A percentile compares a stretch with the other conserved stretches of the same genome.
Evolutionary conservation across 352 stramenopile species (phyloP).

Genomic region (Phytophthora sp.): DNA sequence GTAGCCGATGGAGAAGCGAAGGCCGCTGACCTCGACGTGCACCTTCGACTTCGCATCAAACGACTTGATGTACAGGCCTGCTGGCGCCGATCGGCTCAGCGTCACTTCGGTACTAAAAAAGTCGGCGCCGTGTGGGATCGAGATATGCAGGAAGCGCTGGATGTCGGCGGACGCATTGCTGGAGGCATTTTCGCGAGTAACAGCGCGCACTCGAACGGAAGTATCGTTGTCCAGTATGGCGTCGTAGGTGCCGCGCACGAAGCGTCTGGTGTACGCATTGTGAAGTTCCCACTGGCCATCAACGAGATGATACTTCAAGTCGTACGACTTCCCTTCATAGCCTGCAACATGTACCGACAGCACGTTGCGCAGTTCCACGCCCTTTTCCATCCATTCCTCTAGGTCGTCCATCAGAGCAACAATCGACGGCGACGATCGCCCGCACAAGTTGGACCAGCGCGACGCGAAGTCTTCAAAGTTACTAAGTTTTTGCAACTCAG

Average conservation of each 20-base stretch:
- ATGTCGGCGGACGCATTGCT: constrained; percentile 15
- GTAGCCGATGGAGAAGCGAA: constrained; percentile 34
- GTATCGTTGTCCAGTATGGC: constrained; percentile 37
- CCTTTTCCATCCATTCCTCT: constrained; percentile 28
- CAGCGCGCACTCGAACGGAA: constrained; percentile 40
- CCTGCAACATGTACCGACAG: constrained; percentile 34
- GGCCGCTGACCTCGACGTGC: constrained; percentile 18
- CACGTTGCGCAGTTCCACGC: not conserved
- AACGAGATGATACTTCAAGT: constrained; percentile 50
- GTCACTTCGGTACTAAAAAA: constrained; percentile 32
- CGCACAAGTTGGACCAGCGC: constrained; percentile 45
- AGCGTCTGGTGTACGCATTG: constrained; percentile 6
- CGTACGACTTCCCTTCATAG: constrained; percentile 12
- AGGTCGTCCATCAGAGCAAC: constrained; percentile 34
- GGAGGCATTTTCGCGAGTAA: constrained; percentile 19
- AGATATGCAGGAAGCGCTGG: constrained; percentile 29
- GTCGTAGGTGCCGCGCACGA: constrained; percentile 35
- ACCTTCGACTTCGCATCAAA: constrained; percentile 28
- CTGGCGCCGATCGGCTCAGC: constrained; percentile 13
- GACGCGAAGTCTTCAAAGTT: constrained; percentile 31
- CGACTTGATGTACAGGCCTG: constrained; percentile 29
- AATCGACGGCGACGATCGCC: constrained; percentile 21
- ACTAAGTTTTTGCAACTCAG: constrained; percentile 36
- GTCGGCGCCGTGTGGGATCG: constrained; percentile 11
- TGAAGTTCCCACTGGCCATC: constrained; percentile 40